Evolutionary conservation across 345 rosid genomes (phyloP), one percentile per base, ranked within the genome.

Genomic region (Trapa incisa): DNA sequence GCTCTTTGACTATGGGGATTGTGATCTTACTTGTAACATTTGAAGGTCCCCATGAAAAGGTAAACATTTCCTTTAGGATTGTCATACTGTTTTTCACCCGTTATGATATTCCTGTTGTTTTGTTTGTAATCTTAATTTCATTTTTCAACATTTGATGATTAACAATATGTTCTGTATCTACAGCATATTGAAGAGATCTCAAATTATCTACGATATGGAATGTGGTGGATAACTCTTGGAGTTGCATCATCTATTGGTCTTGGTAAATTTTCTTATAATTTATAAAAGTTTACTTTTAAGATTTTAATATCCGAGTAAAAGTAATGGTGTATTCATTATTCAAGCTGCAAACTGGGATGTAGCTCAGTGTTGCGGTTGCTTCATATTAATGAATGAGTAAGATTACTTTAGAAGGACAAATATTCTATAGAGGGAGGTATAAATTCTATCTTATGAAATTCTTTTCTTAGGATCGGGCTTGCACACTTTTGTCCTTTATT

Each of bases 221-320:
- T 91, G 70, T 95, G 99, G 97, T 95, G 97, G 99, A 67, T 83
- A 63, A 84, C 93, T 50, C 97, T 95, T 74, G 99, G 99, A 48
- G 96, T 95, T 62, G 99, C 99, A 67, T 95, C 99, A 72, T 95
- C 99, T 39, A 91, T 95, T 73, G 97, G 99, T 75, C 97, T 95
- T 64, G 99, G 99, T 94, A 78, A 89, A 16, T 65, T 68, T 22
- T 47, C 22, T 65, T 33, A 33, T 53, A 41, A 52, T 37, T 32
- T 54, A 41, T 16, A 8, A 33, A 35, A 58, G 5, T 16, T 4
- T 50, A 33, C 33, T 3, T 35, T 11, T 58, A 35, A 10, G 33
- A n/a, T n/a, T 54, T 22, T n/a, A 6, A 5, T 10, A n/a, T 54
- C n/a, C 33, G 22, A 22, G 17, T 22, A 22, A 54, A n/a, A 50